These are phyloP conservation scores for Saccharomyces uvarum DNA, from an alignment of 1,139 yeast species.

Conservation along the genomic window DNA sequence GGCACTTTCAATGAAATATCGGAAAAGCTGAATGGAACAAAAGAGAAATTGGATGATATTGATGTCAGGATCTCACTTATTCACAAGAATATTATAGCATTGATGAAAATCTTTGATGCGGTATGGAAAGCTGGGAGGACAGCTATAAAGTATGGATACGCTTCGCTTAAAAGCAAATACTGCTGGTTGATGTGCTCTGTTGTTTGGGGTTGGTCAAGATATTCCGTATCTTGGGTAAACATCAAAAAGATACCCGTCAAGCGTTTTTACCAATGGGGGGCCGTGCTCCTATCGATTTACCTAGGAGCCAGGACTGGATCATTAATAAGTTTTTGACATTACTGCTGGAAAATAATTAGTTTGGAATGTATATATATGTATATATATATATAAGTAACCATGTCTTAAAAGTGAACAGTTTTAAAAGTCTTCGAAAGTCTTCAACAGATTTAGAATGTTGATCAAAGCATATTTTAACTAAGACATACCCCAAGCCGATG, in stretches of 20 bases:
- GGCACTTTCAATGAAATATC: conserved; percentile 9
- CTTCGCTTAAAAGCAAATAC: not conserved
- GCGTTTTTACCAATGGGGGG: not conserved
- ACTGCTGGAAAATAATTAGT: not conserved
- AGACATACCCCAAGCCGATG: too few species aligned
- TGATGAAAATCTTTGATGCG: not conserved
- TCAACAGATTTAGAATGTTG: too few species aligned
- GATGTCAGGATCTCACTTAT: conserved; percentile 4
- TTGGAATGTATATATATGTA: too few species aligned
- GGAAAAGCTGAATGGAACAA: conserved; percentile 10
- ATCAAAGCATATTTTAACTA: too few species aligned
- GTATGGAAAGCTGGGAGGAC: not conserved
- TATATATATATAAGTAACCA: not conserved
- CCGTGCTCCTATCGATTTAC: not conserved
- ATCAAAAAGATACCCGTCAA: not conserved
- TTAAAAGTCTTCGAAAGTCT: not conserved
- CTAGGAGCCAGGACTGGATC: not conserved
- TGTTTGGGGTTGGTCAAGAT: not conserved
- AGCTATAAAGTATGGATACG: not conserved
- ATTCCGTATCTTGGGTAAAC: not conserved
- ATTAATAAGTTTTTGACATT: not conserved
- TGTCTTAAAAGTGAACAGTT: not conserved
- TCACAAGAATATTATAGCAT: not conserved
- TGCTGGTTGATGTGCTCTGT: not conserved
- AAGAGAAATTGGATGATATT: conserved; percentile 11